Percentiles rank a stretch among this genome's conserved stretches.
Conservation (phyloP, 495 filamentous ascomycete genomes). For the Penicillium goetzii region DNA sequence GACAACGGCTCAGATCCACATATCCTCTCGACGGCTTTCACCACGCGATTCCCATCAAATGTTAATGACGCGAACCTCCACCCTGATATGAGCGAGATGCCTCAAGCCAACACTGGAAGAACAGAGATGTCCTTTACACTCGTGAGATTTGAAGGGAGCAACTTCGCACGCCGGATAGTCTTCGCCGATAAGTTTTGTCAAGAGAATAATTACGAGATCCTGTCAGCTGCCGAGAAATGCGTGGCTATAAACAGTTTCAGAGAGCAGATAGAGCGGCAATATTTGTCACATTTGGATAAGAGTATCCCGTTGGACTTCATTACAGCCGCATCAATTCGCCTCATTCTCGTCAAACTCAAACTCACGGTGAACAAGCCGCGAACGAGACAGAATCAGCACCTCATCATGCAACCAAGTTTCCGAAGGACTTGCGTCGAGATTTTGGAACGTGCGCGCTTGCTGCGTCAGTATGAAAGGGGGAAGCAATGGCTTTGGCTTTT, state of each 20-base stretch:
- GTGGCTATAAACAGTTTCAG: conserved; percentile 60
- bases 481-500: conserved; percentile 59
- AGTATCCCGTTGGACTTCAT: conserved; percentile 67
- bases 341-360: conserved; percentile 69
- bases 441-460: conserved; percentile 46
- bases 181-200: conserved; percentile 32
- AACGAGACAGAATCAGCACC: conserved; percentile 9
- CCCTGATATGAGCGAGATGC: conserved; percentile 58
- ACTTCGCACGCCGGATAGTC: conserved; percentile 37
- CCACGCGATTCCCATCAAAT: conserved; percentile 66
- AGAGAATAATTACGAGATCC: conserved; percentile 20
- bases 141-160: conserved; percentile 58
- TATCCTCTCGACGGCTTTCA: conserved; percentile 63
- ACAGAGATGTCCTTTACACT: conserved; percentile 81
- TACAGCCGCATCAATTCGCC: conserved; percentile 62
- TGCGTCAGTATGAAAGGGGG: conserved; percentile 24
- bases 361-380: conserved; percentile 59
- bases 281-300: conserved; percentile 60
- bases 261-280: conserved; percentile 62
- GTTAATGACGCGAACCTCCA: conserved; percentile 70
- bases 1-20: conserved; percentile 71
- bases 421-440: conserved; percentile 50
- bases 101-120: conserved; percentile 51
- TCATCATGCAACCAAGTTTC: conserved; percentile 36
- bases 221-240: conserved; percentile 48